phyloP scores from a whole-genome alignment of 768 basidiomycete genomes.

The Lepiota brunneoincarnata region DNA sequence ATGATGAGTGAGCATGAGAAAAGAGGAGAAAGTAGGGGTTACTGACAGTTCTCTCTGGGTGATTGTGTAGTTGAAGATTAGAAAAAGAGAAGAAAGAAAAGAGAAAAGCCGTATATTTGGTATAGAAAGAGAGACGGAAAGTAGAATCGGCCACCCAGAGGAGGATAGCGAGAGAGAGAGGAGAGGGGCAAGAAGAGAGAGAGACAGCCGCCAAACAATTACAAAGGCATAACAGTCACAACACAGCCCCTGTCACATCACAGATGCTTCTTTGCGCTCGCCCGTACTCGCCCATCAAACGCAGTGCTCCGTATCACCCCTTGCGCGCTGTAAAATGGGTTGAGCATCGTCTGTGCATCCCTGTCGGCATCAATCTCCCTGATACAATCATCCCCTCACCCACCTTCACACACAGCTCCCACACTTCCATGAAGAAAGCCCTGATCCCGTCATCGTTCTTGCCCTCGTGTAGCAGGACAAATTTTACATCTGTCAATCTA shows the following conservation, averaged over 20 bases:
- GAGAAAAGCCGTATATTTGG: constrained; percentile 21
- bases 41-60: constrained; percentile 19
- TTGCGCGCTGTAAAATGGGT: constrained; percentile 96
- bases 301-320: constrained; percentile 72
- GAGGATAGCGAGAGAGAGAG: constrained; percentile 26
- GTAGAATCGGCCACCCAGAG: constrained; percentile 1
- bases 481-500: constrained; percentile 77
- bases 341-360: constrained; percentile 67
- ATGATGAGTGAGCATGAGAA: constrained; percentile 16
- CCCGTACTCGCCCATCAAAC: constrained; percentile 83
- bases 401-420: constrained; percentile 98
- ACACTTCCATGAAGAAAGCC: constrained; percentile 89
- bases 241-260: constrained; percentile 32
- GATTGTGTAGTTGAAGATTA: constrained; percentile 15
- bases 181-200: constrained; percentile 24
- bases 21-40: constrained; percentile 18
- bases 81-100: constrained; percentile 19
- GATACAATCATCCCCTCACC: neutral
- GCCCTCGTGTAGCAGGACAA: constrained; percentile 88
- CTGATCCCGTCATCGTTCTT: constrained; percentile 98
- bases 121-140: constrained; percentile 19
- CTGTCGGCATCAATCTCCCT: neutral
- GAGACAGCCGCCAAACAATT: constrained; percentile 23
- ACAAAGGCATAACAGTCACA: constrained; percentile 7
- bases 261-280: constrained; percentile 84